Evolutionary conservation across 2,329 filamentous ascomycete genomes (phyloP), one percentile per base, ranked within the genome.

Genomic region (Cladophialophora bantiana): DNA sequence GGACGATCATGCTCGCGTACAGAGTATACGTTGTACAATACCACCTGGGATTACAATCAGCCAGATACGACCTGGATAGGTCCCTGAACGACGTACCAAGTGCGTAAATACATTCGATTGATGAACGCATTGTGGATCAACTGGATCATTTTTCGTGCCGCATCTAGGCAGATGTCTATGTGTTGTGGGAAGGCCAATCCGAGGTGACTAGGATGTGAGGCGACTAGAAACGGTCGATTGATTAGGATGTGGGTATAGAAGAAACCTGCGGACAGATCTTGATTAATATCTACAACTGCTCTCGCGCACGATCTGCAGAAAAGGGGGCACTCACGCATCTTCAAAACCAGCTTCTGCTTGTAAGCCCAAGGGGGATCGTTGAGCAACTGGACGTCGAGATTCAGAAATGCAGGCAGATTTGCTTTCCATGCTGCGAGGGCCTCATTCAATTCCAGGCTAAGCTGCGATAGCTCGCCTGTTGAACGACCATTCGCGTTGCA

Each of bases 21-120:
- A 77, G 67, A 7, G 74, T 72, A 58, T 77, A 77, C 13, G 76
- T 77, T 45, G 75, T 75, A 40, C 75, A 76, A 54, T 77, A 77
- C 75, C 76, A 77, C 54, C 54, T 55, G 26, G 26, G 26, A 26
- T 26, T 3, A 26, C 26, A 26, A 26, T 26, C 26, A 26, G 26
- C 26, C 26, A 26, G 26, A 3, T 26, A 26, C 26, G 26, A 3
- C 26, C 26, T 26, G 2, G 26, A 3, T 26, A 26, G 26, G 26
- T 26, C 26, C 26, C 26, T 26, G 26, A 26, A 26, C 2, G 2
- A 26, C 54, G 6, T 40, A 57, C 71, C 75, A 77, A 1, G 75
- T 77, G 6, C 75, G 71, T 26, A 77, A 73, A 65, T 76, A 77
- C 7, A 72, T 74, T 38, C 74, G 55, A 40, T 77, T 73, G 18